Evolutionary conservation across 1,284 basidiomycete species (phyloP), one percentile per base, ranked within the genome.

Genomic region (Heterobasidion irregulare): DNA sequence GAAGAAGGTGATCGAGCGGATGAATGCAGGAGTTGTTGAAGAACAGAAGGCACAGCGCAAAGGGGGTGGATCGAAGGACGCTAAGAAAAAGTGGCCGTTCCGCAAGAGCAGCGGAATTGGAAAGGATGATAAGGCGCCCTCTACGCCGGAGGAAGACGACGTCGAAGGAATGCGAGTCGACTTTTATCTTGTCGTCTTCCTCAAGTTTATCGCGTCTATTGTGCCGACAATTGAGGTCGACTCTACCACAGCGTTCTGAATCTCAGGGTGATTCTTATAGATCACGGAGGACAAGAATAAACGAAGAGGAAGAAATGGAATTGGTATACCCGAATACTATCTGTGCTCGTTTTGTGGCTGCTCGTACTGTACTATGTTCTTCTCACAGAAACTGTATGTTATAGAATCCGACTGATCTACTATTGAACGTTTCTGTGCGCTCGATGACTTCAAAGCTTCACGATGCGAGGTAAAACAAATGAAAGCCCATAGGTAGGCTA

Each of bases 1-100:
- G 97, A 98, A 97, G 80, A 99, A 98, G 72, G 94, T 99, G 61
- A 98, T 99, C 66, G 95, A 98, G 70, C 82, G 95, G 55, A 98
- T 99, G 94, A 97, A 98, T 70, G 84, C 86, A 69, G 85, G 84
- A 59, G 85, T 92, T 47, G 80, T 89, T 49, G 89, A 86, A 56
- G 85, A 89, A 68, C 87, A 91, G 67, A 78, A 84, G 53, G 77
- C 80, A 41, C 75, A 78, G 59, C 75, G 78, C 62, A 82, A 82
- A 63, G 64, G 71, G 7, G 16, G 36, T 43, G 53, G 59, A 69
- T 10, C 53, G 13, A 80, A 78, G 61, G 79, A 80, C 56, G 78
- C 80, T 70, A 72, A 90, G 79, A 93, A 91, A 76, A 94, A 92
- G 73, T 93, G 93, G 79, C 83, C 66, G 48, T 89, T 94, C 65